Conservation (phyloP, 768 basidiomycete genomes). For the Psilocybe cubensis region DNA sequence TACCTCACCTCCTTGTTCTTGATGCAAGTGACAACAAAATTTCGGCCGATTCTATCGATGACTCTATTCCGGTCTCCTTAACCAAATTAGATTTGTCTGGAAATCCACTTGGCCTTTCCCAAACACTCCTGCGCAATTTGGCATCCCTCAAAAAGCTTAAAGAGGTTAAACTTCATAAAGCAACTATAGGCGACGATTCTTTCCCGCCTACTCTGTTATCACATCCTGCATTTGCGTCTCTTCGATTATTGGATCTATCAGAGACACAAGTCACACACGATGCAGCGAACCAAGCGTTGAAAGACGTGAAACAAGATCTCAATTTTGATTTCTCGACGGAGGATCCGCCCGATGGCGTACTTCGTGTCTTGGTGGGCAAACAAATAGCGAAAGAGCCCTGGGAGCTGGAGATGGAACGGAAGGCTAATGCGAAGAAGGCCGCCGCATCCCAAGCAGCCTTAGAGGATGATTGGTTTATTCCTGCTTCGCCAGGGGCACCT, state of each 20-base stretch:
- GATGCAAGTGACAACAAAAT: slow-evolving; percentile 74
- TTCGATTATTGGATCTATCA: slow-evolving; percentile 66
- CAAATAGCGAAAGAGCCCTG: slow-evolving; percentile 72
- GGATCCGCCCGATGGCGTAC: slow-evolving; percentile 53
- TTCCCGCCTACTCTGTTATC: slow-evolving; percentile 48
- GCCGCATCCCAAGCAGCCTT: slow-evolving; percentile 6
- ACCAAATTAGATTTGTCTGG: slow-evolving; percentile 64
- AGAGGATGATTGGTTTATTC: slow-evolving; percentile 20
- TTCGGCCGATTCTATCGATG: slow-evolving; percentile 55
- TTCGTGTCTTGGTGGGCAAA: slow-evolving; percentile 70
- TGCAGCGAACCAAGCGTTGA: slow-evolving; percentile 47
- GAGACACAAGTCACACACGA: slow-evolving; percentile 61
- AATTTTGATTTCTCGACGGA: slow-evolving; percentile 58
- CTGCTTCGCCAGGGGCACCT: slow-evolving; percentile 4
- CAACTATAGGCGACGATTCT: slow-evolving; percentile 63
- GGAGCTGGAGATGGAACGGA: slow-evolving; percentile 76
- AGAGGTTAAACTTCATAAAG: slow-evolving; percentile 57
- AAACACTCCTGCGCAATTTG: slow-evolving; percentile 49
- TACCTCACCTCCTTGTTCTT: slow-evolving; percentile 68
- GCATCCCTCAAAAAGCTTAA: slow-evolving; percentile 53
- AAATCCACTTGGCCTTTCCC: slow-evolving; percentile 62
- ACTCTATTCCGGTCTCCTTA: slow-evolving; percentile 53
- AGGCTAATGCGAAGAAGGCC: slow-evolving; percentile 43
- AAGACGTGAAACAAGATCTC: slow-evolving; percentile 50
- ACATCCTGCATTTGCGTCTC: slow-evolving; percentile 45